Base-by-base conservation (phyloP, 345 rosid genomes). In the Durio zibethinus region DNA sequence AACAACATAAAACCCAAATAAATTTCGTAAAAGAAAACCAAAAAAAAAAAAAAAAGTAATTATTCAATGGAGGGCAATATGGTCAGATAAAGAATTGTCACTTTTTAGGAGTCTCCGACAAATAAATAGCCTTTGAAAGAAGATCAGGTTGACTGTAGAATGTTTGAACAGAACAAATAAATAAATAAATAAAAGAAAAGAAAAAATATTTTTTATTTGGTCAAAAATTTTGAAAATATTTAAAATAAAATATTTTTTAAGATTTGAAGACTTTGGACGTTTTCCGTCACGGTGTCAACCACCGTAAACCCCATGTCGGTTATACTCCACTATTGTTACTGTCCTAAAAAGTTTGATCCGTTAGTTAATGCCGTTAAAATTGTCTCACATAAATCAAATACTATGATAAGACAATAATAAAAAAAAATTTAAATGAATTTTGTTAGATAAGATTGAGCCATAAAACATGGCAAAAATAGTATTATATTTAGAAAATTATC, bases 231-330 rank as follows among this genome's bases (percentile, higher is more conserved):
- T n/a, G n/a, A n/a, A n/a, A n/a, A n/a, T n/a, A n/a, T n/a, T n/a
- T n/a, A 47, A 36, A 11, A 62, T 16, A 52, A 78, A 67, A 68
- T 66, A 70, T 66, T 16, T 31, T 11, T 53, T 60, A 14, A 76
- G 82, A 78, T 82, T 75, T 69, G 72, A 3, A 52, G 48, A 47
- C 23, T 73, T 36, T 71, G 43, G 72, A 53, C 38, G 25, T 78
- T 60, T 56, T 43, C 64, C 47, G 29, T 52, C 25, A 27, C 31
- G 63, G 56, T 21, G 79, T 74, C 64, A 76, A 57, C 72, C 67
- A 73, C 81, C 86, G 74, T 76, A 60, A 65, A 21, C 77, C 18
- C 68, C 79, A 50, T 70, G 79, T 68, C 76, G 82, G 80, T 69
- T 71, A n/a, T n/a, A n/a, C n/a, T n/a, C n/a, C n/a, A n/a, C 50